phyloP scores from a whole-genome alignment of 202 grass and related monocot species.

The Setaria italica region DNA sequence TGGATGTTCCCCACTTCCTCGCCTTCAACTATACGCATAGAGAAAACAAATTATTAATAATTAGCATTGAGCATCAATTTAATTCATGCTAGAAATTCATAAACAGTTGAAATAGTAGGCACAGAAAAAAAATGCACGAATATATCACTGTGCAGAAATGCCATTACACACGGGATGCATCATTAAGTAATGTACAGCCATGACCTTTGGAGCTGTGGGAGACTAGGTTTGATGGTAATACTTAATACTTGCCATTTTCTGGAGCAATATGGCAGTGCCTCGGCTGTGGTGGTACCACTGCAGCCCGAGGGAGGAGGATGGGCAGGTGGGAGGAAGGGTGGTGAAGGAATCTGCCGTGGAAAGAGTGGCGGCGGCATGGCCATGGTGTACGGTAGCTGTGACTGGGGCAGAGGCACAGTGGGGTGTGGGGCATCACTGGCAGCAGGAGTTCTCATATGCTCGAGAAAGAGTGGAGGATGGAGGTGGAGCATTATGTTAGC shows the following conservation, averaged over 20 bases:
- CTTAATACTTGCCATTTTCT: conserved; percentile 23
- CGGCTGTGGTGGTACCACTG: no score
- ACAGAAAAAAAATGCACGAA: not conserved
- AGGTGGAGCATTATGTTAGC: not conserved
- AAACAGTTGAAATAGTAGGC: not conserved
- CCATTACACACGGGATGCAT: not conserved
- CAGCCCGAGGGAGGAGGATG: not conserved
- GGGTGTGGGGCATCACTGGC: not conserved
- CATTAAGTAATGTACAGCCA: not conserved
- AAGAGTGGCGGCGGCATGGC: not conserved
- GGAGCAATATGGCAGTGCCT: not conserved
- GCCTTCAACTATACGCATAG: conserved; percentile 59
- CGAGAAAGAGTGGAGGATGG: not conserved
- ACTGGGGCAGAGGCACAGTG: not conserved
- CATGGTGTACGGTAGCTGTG: not conserved
- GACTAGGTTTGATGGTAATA: not conserved
- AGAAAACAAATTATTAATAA: conserved; percentile 27
- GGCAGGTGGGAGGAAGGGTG: not conserved
- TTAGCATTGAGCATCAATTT: not conserved
- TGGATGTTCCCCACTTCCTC: conserved; percentile 74
- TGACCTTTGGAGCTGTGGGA: not conserved
- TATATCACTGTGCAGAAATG: not conserved
- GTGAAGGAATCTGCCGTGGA: not conserved
- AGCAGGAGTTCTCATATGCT: not conserved
- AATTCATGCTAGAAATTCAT: not conserved